phyloP scores from a whole-genome alignment of 768 basidiomycete genomes.

The Leccinum uliginosum region DNA sequence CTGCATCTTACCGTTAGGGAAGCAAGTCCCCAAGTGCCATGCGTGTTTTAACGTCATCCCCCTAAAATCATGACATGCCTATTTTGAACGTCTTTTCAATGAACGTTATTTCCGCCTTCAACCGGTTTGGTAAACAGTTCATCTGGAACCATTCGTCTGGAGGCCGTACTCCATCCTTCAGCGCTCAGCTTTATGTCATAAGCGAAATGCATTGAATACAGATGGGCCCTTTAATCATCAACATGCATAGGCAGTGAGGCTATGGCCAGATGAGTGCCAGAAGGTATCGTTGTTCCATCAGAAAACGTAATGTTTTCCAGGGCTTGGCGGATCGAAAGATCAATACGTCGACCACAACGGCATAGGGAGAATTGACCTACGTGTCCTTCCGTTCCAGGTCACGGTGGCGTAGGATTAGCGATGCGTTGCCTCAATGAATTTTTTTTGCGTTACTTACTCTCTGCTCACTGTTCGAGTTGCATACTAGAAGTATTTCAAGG shows the following conservation, averaged over 20 bases:
- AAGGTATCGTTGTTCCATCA: conserved; percentile 35
- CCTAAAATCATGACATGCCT: conserved; percentile 3
- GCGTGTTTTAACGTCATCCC: not conserved
- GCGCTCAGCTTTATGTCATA: conserved; percentile 39
- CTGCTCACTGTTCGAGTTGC: too few species aligned
- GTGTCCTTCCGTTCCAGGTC: too few species aligned
- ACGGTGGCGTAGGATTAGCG: too few species aligned
- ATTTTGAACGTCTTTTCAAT: conserved; percentile 25
- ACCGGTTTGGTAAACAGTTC: conserved; percentile 34
- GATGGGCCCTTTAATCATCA: conserved; percentile 38
- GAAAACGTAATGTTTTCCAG: conserved; percentile 32
- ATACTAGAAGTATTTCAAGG: too few species aligned
- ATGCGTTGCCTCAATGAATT: too few species aligned
- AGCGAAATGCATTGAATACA: conserved; percentile 40
- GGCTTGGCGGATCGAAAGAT: conserved; percentile 26
- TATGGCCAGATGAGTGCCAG: conserved; percentile 34
- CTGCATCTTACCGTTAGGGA: not conserved
- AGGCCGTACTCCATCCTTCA: conserved; percentile 34
- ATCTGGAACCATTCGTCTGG: conserved; percentile 32
- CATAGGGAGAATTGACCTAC: conserved; percentile 18
- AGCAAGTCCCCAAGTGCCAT: not conserved
- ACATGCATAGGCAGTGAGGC: conserved; percentile 32
- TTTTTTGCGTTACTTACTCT: too few species aligned
- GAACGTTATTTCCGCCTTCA: conserved; percentile 36
- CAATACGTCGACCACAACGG: not conserved